A percentile compares a stretch with the other conserved stretches of the same genome.
Evolutionary conservation across 2,329 filamentous ascomycete species (phyloP).

Genomic region (Penicillium crustosum): DNA sequence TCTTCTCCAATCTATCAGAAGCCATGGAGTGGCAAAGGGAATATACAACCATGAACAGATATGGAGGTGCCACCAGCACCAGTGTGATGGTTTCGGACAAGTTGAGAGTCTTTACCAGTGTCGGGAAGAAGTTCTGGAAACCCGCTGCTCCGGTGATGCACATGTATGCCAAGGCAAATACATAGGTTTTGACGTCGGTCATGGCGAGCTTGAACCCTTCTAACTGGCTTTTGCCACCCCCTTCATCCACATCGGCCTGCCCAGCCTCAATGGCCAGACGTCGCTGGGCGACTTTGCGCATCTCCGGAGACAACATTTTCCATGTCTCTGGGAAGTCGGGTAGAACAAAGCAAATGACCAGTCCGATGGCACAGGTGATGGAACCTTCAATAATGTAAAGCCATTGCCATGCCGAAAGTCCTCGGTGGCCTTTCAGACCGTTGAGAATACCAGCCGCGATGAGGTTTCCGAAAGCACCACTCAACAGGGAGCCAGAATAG

Average conservation of each 20-base stretch:
- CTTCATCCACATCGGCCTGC: constrained; percentile 51
- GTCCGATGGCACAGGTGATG: constrained; percentile 36
- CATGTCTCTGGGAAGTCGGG: constrained; percentile 51
- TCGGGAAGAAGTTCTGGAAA: constrained; percentile 60
- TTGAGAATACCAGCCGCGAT: constrained; percentile 54
- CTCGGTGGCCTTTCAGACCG: constrained; percentile 39
- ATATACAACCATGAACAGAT: constrained; percentile 55
- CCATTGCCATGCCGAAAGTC: constrained; percentile 44
- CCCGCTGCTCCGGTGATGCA: constrained; percentile 49
- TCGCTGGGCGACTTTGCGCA: constrained; percentile 49
- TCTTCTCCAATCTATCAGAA: constrained; percentile 47
- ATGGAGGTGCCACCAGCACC: constrained; percentile 55
- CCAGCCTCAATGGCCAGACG: constrained; percentile 53
- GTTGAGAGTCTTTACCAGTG: constrained; percentile 49
- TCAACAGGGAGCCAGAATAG: constrained; percentile 52
- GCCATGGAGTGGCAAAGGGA: constrained; percentile 46
- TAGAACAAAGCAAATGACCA: constrained; percentile 36
- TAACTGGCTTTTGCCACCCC: constrained; percentile 49
- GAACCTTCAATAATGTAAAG: constrained; percentile 45
- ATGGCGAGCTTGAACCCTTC: constrained; percentile 54
- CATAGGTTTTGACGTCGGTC: constrained; percentile 52
- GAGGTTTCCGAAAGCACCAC: constrained; percentile 53
- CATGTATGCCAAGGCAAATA: constrained; percentile 47
- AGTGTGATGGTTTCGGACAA: constrained; percentile 50
- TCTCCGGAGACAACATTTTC: constrained; percentile 44